phyloP scores from a whole-genome alignment of 352 stramenopile genomes.

The Globisporangium cylindrosporum region DNA sequence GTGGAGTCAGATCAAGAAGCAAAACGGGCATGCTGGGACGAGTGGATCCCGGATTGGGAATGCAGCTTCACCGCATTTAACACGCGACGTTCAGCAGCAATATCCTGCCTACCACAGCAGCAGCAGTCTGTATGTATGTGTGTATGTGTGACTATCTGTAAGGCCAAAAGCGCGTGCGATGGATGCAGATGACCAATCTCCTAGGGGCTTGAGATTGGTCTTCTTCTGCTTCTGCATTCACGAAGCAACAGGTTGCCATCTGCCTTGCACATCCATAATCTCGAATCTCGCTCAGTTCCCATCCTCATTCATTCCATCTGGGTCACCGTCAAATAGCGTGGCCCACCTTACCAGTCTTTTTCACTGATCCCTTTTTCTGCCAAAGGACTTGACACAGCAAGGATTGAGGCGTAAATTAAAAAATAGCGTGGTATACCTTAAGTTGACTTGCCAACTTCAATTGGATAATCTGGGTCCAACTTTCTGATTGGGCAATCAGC shows the following conservation, averaged over 20 bases:
- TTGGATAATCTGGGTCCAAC: not conserved
- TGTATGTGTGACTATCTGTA: not conserved
- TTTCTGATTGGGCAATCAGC: slow-evolving; percentile 5
- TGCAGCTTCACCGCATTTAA: not conserved
- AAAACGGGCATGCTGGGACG: too few species aligned
- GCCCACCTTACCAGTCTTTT: not conserved
- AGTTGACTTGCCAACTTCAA: not conserved
- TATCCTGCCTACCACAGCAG: not conserved
- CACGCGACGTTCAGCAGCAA: not conserved
- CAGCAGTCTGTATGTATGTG: not conserved
- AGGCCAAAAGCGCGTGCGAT: too few species aligned
- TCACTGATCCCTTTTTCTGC: not conserved
- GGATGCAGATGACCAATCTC: not conserved
- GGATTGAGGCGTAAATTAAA: too few species aligned
- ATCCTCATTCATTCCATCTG: not conserved
- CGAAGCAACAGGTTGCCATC: not conserved
- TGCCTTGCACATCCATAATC: not conserved
- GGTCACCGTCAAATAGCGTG: not conserved
- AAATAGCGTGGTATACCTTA: not conserved
- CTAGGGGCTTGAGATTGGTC: not conserved
- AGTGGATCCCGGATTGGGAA: too few species aligned
- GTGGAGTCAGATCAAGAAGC: too few species aligned
- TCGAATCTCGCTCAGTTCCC: not conserved
- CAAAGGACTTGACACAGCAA: too few species aligned
- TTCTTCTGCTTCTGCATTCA: not conserved